Evolutionary conservation across 257 asterid species (phyloP), one percentile per base, ranked within the genome.

Genomic region (Solanum dulcamara): DNA sequence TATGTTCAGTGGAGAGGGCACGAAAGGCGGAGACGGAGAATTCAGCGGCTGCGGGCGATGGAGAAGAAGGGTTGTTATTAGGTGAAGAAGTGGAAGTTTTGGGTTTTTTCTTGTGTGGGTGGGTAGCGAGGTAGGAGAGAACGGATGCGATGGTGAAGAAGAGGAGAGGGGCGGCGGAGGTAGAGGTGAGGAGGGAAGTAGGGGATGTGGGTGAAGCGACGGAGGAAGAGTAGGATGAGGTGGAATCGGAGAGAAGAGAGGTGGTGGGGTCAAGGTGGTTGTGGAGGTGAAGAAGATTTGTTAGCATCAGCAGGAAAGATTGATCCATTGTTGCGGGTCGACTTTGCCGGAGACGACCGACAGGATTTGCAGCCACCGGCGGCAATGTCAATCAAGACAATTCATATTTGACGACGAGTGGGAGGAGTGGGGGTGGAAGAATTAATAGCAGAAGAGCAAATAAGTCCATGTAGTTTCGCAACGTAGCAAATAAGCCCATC

Each of bases 61-160:
- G 81, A 33, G 97, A 87, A 9, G 89, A 90, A 67, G 96, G 88
- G 80, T 91, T 90, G 2, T 75, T 75, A 20, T 72, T 24, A 5
- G 92, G 86, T 81, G 91, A 87, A 87, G 95, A 67, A 42, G 93
- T 44, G 85, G 95, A 83, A 59, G 91, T 57, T 84, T 84, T 87
- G 66, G 40, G 68, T 79, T 91, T 88, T 37, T 91, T 85, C 86
- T 88, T 37, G 1, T 92, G 93, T 17, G 90, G 92, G 83, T 87
- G 88, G 83, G 99, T 87, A 71, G 99, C 93, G 88, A 97, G 85
- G 93, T 95, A 92, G 80, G 99, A 92, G 87, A 95, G 97, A 87
- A 95, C 96, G 88, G 99, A 92, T 55, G 98, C 98, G 90, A 97
- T 94, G 35, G 99, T 95, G 90, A 95, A 95, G 96, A 97, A 95